Conservation (phyloP, 2,329 filamentous ascomycete genomes). For the Phyllosticta citribraziliensis region DNA sequence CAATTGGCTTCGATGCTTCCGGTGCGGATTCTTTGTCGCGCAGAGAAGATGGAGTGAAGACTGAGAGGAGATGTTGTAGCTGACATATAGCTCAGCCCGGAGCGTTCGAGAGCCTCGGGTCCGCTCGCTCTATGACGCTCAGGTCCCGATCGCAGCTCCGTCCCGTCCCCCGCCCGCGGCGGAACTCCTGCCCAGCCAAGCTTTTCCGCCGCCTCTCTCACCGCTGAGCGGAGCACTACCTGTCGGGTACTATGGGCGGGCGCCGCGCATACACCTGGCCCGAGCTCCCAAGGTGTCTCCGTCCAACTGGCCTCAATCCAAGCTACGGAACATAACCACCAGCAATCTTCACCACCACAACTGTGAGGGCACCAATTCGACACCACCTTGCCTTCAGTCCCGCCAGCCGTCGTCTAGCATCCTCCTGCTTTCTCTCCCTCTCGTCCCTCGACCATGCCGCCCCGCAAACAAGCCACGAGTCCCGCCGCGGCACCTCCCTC, state of each 20-base stretch:
- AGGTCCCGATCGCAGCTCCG: no score
- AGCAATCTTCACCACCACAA: slow-evolving; percentile 1
- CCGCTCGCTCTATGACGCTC: background rate
- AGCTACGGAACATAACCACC: no score
- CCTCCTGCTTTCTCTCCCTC: background rate
- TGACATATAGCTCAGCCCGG: background rate
- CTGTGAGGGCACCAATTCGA: background rate
- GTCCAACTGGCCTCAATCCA: slow-evolving; percentile 9
- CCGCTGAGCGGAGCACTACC: background rate
- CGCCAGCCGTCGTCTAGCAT: slow-evolving; percentile 12
- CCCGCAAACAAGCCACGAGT: slow-evolving; percentile 8
- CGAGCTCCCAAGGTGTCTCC: slow-evolving; percentile 1
- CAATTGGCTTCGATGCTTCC: background rate
- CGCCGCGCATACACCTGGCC: background rate
- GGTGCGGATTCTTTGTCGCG: background rate
- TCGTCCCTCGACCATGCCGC: slow-evolving; percentile 7
- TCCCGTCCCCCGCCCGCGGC: no score
- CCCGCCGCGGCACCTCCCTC: slow-evolving; percentile 6
- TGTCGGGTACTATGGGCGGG: background rate
- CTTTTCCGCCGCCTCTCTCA: no score
- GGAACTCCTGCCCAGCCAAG: no score
- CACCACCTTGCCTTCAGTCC: background rate
- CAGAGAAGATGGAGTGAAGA: background rate
- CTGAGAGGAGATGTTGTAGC: background rate
- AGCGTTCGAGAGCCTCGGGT: background rate